A percentile compares a stretch with the other conserved stretches of the same genome.
These are phyloP conservation scores for Populus pruinosa DNA, from an alignment of 345 rosid genomes.

Conservation along the genomic window DNA sequence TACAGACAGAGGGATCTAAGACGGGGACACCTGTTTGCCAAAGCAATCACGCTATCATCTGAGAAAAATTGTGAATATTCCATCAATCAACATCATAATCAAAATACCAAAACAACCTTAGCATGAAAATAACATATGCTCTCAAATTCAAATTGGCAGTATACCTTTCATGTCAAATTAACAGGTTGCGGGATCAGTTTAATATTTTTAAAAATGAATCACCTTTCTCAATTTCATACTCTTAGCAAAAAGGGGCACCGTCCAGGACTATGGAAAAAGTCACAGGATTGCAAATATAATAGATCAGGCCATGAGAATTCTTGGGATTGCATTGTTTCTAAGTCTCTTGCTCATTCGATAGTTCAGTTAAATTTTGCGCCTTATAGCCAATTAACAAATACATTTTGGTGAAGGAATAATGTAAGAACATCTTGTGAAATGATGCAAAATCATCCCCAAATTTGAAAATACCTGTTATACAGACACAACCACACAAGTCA, in stretches of 20 bases:
- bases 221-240: neutral
- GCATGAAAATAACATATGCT: neutral
- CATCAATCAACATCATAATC: neutral
- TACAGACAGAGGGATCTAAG: conserved; percentile 75
- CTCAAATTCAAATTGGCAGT: neutral
- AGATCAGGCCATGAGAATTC: neutral
- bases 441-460: neutral
- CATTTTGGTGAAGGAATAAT: neutral
- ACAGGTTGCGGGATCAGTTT: neutral
- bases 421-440: neutral
- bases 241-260: neutral
- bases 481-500: conserved; percentile 78
- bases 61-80: conserved; percentile 6
- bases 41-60: conserved; percentile 87
- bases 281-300: neutral
- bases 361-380: neutral
- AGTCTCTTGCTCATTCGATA: neutral
- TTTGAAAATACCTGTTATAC: conserved; percentile 64
- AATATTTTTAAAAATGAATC: neutral
- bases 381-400: neutral
- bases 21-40: conserved; percentile 76
- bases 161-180: neutral
- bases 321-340: neutral
- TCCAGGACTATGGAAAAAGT: neutral
- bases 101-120: neutral